Evolutionary conservation across 176 grass and related monocot genomes (phyloP), one percentile per base, ranked within the genome.

Genomic region (Miscanthus lutarioriparius): DNA sequence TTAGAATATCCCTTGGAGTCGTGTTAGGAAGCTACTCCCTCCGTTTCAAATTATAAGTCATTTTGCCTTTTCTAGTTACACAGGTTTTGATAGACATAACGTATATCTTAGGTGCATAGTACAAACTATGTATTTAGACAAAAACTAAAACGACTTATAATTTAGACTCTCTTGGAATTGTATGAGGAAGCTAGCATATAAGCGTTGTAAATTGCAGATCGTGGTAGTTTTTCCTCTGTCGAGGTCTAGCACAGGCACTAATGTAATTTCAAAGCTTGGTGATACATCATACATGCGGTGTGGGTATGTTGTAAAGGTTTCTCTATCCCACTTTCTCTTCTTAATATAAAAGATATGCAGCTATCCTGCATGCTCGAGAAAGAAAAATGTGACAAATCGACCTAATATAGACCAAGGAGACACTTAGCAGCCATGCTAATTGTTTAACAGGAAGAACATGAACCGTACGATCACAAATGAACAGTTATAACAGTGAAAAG

Each of bases 1-100:
- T 80, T 78, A 62, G 28, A 26, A 78, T 37, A 72, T 20, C 40
- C 40, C 47, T 88, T 64, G 66, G 30, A 40, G 47, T 79, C 45
- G 44, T 67, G 28, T 28, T 79, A 65, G 3, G 10, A 82, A 84
- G 54, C 53, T 72, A 80, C 53, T 56, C 53, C 53, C 6, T 56
- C 20, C 2, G 16, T 56, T 56, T 56, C 54, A 58, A 58, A 58
- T 23, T 58, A 58, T n/a, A 58, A 23, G 22, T 58, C 54, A 0
- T 23, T 58, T 23, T 58, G 22, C 8, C 54, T 23, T n/a, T 58
- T 58, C 54, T 58, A 23, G 20, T 58, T 58, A 58, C 20, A 58
- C 22, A 58, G 2, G 20, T 58, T 58, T 58, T 58, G 54, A n/a
- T 58, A 58, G 20, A 58, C 6, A 54, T 20, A 53, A 19, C 7